Base-by-base conservation (phyloP, 176 grass and related monocot species). In the Dendrocalamus sinicus region DNA sequence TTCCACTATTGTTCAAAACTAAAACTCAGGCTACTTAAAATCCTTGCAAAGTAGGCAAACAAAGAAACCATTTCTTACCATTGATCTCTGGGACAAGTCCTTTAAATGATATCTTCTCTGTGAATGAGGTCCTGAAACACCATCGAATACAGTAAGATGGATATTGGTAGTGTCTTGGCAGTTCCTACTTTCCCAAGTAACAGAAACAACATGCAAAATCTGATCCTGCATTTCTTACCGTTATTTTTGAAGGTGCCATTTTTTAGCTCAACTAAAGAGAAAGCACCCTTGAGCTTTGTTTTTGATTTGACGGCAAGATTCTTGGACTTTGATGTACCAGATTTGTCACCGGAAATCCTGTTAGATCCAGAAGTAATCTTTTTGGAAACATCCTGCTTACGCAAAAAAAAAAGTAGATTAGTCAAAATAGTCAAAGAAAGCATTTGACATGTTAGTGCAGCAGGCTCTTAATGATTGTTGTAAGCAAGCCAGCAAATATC, bases 341-440 rank as follows among this genome's bases (percentile, higher is more conserved):
- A 50, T 77, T 28, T 78, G 30, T 44, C 54, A 60, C 44, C 43
- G 0, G 15, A 45, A 63, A 83, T 44, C 15, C 73, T 41, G 2
- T 63, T 26, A 62, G 40, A 70, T 61, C 72, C 79, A 52, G 28
- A 67, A 6, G 44, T 28, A 40, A 71, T 86, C 53, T 71, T 88
- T 60, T 88, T 87, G 22, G 86, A 83, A 71, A 83, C 15, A 71
- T 88, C 86, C 86, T 88, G 73, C 8, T 53, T 41, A 43, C 7
- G 71, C 3, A 30, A 30, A 35, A 19, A 6, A 80, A 88, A 88
- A 15, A 67, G n/a, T 41, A 81, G 39, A 80, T 74, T 39, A 75
- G 45, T 15, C 12, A 62, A 41, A 32, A 45, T 9, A 55, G 5
- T 55, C 10, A 8, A 75, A 81, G 7, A 41, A 75, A 73, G 22